Evolutionary conservation across 805 yeast genomes (phyloP).

Genomic region (Kazachstania kunashirensis): DNA sequence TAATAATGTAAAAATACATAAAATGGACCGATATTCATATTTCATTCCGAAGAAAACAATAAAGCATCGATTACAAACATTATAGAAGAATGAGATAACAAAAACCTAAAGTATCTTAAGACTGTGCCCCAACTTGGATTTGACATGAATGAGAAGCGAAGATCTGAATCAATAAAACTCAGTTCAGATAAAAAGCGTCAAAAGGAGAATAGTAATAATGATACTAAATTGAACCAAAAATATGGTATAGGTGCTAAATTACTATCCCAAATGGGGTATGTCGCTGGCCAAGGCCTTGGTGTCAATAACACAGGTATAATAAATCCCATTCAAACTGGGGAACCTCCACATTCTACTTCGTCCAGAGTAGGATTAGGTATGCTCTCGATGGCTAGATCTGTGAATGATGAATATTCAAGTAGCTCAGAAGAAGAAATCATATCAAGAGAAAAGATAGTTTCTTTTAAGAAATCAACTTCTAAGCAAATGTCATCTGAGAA

Average conservation of each 20-base stretch:
- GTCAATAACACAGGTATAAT: constrained; percentile 58
- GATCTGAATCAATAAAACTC: too few species aligned
- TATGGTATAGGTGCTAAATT: constrained; percentile 85
- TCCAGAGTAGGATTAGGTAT: constrained; percentile 68
- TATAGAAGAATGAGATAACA: too few species aligned
- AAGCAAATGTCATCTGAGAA: constrained; percentile 1
- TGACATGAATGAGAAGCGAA: too few species aligned
- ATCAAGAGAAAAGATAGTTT: constrained; percentile 1
- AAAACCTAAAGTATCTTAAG: too few species aligned
- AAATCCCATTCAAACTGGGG: constrained; percentile 60
- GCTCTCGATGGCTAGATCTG: constrained; percentile 29
- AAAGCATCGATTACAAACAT: too few species aligned
- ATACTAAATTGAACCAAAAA: constrained; percentile 12
- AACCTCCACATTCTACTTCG: constrained; percentile 42
- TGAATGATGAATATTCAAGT: constrained; percentile 3
- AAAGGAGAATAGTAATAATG: background rate
- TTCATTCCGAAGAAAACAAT: too few species aligned
- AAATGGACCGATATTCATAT: too few species aligned
- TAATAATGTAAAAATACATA: too few species aligned
- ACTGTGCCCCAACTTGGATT: too few species aligned
- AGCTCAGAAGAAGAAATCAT: constrained; percentile 14
- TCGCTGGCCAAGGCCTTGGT: constrained; percentile 81
- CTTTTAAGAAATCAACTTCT: constrained; percentile 7
- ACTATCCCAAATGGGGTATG: constrained; percentile 78
- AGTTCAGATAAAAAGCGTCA: too few species aligned